These are phyloP conservation scores for Vicia faba DNA, from an alignment of 306 rosid genomes.

Conservation along the genomic window DNA sequence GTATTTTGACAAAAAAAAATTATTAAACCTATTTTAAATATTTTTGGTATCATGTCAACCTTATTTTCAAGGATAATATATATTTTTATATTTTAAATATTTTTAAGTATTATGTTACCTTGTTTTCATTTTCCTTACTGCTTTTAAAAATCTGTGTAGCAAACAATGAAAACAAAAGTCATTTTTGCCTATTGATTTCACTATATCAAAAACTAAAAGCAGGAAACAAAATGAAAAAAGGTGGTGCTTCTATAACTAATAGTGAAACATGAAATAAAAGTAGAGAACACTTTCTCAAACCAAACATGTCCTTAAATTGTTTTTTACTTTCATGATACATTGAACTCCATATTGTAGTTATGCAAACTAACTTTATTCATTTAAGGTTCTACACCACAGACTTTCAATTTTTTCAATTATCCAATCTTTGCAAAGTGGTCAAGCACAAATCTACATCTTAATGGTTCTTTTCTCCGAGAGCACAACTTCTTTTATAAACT, in stretches of 20 bases:
- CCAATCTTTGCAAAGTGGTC: constrained; percentile 75
- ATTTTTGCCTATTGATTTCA: not conserved
- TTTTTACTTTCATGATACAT: constrained; percentile 20
- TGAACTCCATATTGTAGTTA: constrained; percentile 28
- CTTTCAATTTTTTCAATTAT: constrained; percentile 74
- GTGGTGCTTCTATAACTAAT: not conserved
- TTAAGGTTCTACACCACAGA: constrained; percentile 82
- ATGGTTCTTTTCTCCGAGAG: constrained; percentile 88
- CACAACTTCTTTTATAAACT: constrained; percentile 89
- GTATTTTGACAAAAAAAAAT: no score
- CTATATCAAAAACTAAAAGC: not conserved
- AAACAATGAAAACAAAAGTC: not conserved
- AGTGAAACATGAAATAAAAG: not conserved
- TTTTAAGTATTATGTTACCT: no score
- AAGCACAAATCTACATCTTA: constrained; percentile 80
- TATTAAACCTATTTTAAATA: no score
- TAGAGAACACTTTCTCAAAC: not conserved
- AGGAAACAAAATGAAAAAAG: not conserved
- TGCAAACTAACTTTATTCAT: constrained; percentile 34
- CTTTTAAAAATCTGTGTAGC: not conserved
- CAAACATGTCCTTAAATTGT: constrained; percentile 7
- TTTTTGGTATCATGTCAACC: no score
- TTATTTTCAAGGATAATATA: no score
- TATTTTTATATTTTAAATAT: no score
- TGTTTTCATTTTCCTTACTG: not conserved